Evolutionary conservation across 2,329 filamentous ascomycete genomes (phyloP).

Genomic region (Calonectria pteridis): DNA sequence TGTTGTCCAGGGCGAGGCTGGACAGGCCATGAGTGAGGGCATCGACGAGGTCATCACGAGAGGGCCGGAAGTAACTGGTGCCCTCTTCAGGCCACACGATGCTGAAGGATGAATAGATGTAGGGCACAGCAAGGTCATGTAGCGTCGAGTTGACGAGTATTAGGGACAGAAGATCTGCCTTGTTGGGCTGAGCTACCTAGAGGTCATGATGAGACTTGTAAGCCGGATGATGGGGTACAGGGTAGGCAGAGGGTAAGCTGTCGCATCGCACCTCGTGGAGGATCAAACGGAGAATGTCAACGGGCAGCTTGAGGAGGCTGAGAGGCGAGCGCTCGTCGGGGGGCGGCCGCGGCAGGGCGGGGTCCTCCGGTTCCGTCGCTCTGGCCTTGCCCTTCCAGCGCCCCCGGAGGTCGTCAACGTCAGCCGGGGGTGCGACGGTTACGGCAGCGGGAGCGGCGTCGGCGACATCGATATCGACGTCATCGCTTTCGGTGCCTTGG

Average conservation of each 20-base stretch:
- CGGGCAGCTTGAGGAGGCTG: constrained; percentile 26
- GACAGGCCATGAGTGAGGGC: constrained; percentile 30
- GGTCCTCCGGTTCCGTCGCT: background rate
- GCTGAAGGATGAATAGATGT: constrained; percentile 24
- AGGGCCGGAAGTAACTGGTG: constrained; percentile 4
- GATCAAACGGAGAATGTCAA: constrained; percentile 30
- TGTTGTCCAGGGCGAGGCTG: constrained; percentile 24
- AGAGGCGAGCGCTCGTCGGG: constrained; percentile 15
- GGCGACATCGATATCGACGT: background rate
- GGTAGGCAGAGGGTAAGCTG: constrained; percentile 1
- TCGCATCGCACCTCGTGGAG: constrained; percentile 27
- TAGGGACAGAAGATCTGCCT: constrained; percentile 20
- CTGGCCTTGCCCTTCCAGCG: constrained; percentile 27
- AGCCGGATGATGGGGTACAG: constrained; percentile 1
- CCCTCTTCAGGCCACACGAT: constrained; percentile 26
- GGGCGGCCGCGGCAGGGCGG: background rate
- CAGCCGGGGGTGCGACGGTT: constrained; percentile 9
- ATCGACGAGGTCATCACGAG: constrained; percentile 16
- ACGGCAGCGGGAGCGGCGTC: constrained; percentile 4
- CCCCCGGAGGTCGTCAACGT: constrained; percentile 22
- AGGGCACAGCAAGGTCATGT: constrained; percentile 25
- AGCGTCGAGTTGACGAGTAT: constrained; percentile 27
- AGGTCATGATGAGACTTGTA: constrained; percentile 6
- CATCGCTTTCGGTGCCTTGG: constrained; percentile 2
- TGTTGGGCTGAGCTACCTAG: constrained; percentile 22